Base-by-base conservation (phyloP, 805 yeast species). In the Candida taoyuanica region DNA sequence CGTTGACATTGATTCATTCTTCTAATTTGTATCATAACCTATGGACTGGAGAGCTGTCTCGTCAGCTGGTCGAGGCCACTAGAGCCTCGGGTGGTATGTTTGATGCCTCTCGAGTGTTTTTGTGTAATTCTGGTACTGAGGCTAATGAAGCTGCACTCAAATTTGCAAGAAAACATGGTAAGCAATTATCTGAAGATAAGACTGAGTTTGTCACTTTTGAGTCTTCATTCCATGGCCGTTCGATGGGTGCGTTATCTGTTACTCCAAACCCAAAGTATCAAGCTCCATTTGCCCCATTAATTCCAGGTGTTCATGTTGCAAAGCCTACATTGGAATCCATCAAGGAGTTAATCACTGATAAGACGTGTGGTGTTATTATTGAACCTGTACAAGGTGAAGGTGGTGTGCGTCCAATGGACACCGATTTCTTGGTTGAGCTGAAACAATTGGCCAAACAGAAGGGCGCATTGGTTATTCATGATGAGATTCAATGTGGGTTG, bases 371-470 rank as follows among this genome's bases (percentile, higher is more conserved):
- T 37, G 93, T 93, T 21, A 93, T 93, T 39, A 80, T 93, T 27
- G 98, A 93, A 64, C 98, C 98, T 17, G 81, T 93, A 42, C 98
- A 93, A 68, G 98, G 98, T 50, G 98, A 91, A 66, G 98, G 98
- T 41, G 98, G 98, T 40, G 81, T 91, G 15, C 77, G 79, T 54
- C 77, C 81, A 16, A 74, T 86, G 42, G 69, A 74, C 27, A 49
- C 63, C 0, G 85, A 78, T 30, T 88, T 85, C 56, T 68, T 91
- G 45, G 56, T 68, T 4, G 77, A 76, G 34, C 65, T 91, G 58
- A 80, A 82, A 49, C 61, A 74, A 51, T 63, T 84, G 40, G 86
- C 96, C 59, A 64, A 67, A 40, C 71, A 79, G 39, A 71, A 81
- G 49, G 78, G 83, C 38, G 94, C 85, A 9, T 58, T 86, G 23